These are phyloP conservation scores for Tetradesmus obliquus DNA, from an alignment of 139 green algal species.

Conservation along the genomic window DNA sequence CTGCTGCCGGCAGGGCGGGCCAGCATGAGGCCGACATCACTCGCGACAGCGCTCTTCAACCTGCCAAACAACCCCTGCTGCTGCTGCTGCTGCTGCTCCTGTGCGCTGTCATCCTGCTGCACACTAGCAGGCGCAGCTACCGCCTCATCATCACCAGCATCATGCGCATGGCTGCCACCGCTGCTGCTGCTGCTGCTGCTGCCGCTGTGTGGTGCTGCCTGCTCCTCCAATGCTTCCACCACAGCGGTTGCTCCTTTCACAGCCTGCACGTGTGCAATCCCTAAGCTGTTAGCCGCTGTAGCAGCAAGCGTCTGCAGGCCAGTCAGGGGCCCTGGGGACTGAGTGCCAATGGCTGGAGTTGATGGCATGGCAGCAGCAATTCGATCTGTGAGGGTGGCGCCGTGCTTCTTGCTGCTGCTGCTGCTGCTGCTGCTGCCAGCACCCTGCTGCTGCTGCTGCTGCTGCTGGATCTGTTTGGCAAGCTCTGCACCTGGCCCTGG, in stretches of 20 bases:
- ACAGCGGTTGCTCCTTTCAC: neutral
- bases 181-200: conserved; percentile 3
- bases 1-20: neutral
- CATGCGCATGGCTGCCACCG: neutral
- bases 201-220: neutral
- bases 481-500: neutral
- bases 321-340: neutral
- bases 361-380: neutral
- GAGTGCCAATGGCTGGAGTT: neutral
- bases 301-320: neutral
- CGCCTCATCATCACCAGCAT: neutral
- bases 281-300: neutral
- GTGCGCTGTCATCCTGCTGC: neutral
- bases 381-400: neutral
- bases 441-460: neutral
- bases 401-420: neutral
- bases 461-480: neutral
- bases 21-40: neutral
- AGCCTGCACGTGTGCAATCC: neutral
- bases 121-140: neutral
- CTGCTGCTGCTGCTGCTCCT: neutral
- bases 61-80: neutral
- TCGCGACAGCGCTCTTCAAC: neutral
- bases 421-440: neutral
- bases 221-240: neutral